These are phyloP conservation scores for Raffaelea albimanens DNA, from an alignment of 2,329 filamentous ascomycete species.

Conservation along the genomic window DNA sequence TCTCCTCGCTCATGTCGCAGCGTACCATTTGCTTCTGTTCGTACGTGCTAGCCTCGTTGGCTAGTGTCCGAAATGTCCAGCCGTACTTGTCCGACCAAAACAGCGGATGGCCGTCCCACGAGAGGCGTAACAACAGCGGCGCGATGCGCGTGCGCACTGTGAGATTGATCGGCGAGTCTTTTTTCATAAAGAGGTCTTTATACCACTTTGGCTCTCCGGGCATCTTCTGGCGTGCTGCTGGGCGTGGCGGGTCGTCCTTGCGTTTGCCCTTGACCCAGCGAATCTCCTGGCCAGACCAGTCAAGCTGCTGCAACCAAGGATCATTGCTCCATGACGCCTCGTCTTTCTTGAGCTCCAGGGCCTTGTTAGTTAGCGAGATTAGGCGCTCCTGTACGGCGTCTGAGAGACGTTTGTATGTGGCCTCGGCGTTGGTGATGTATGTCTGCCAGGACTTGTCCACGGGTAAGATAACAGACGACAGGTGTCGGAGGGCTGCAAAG, in stretches of 20 bases:
- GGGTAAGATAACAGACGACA: conserved; percentile 88
- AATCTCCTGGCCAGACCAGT: conserved; percentile 91
- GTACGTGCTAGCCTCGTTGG: conserved; percentile 54
- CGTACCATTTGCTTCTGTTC: conserved; percentile 59
- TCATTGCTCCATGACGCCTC: conserved; percentile 64
- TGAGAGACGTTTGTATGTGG: conserved; percentile 68
- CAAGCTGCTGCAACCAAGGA: conserved; percentile 85
- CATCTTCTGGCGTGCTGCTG: conserved; percentile 77
- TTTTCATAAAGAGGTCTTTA: conserved; percentile 74
- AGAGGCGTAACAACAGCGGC: conserved; percentile 70
- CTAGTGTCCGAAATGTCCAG: conserved; percentile 79
- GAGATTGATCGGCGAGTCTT: conserved; percentile 59
- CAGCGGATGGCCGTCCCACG: conserved; percentile 83
- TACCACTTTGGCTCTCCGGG: conserved; percentile 96
- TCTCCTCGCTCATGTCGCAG: conserved; percentile 70
- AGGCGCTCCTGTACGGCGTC: conserved; percentile 71
- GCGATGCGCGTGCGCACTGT: conserved; percentile 83
- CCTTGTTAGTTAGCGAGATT: conserved; percentile 63
- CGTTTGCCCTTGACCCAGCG: conserved; percentile 88
- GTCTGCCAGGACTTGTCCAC: conserved; percentile 80
- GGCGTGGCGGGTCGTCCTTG: conserved; percentile 70
- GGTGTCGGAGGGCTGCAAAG: conserved; percentile 84
- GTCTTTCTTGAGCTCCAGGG: conserved; percentile 63
- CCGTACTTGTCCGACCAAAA: conserved; percentile 90
- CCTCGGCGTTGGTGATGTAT: conserved; percentile 77